These are phyloP conservation scores for Alternaria brassicicola DNA, from an alignment of 2,329 filamentous ascomycete species.

Conservation along the genomic window DNA sequence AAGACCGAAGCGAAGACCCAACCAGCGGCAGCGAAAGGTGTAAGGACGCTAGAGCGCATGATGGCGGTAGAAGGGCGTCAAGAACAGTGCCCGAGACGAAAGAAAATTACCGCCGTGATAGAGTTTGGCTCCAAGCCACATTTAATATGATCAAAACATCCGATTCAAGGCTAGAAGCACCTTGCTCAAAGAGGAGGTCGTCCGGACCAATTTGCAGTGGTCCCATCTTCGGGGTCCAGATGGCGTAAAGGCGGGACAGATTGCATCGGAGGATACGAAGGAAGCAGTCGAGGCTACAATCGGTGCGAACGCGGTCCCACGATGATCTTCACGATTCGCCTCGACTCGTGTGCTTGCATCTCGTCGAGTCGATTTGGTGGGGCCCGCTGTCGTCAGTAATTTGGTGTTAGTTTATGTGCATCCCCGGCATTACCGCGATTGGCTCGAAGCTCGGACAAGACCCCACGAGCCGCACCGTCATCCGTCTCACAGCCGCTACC, in stretches of 20 bases:
- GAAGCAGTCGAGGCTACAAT: background rate
- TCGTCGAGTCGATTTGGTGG: background rate
- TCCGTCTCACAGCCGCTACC: background rate
- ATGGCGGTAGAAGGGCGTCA: background rate
- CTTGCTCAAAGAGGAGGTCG: background rate
- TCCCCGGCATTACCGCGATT: background rate
- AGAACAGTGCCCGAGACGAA: background rate
- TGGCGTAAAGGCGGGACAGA: background rate
- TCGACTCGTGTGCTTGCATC: background rate
- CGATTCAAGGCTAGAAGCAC: background rate
- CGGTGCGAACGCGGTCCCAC: background rate
- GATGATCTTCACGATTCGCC: background rate
- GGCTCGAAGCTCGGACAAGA: background rate
- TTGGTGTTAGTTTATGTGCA: background rate
- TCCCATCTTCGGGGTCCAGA: background rate
- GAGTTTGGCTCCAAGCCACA: background rate
- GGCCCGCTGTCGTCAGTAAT: too few relatives aligned
- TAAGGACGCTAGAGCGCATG: background rate
- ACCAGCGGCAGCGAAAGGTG: background rate
- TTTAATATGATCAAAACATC: background rate
- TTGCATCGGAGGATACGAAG: background rate
- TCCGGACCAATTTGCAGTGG: background rate
- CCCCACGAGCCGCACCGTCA: background rate
- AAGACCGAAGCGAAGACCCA: background rate
- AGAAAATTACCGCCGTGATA: background rate